Evolutionary conservation across 257 asterid species (phyloP).

Genomic region (Perilla frutescens): DNA sequence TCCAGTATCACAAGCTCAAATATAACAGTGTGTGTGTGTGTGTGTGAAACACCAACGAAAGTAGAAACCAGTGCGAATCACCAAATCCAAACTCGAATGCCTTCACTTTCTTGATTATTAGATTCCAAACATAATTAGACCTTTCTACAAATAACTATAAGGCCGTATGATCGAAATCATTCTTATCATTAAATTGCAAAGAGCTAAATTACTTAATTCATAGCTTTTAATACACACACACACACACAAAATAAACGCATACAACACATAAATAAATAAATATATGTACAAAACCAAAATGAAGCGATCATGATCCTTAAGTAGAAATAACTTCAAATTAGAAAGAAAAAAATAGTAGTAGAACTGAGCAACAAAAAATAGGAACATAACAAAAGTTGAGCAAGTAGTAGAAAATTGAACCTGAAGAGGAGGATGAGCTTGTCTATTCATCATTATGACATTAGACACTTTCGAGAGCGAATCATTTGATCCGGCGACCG

Average conservation of each 20-base stretch:
- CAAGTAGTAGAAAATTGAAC: slow-evolving; percentile 33
- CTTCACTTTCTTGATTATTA: slow-evolving; percentile 12
- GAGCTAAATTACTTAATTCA: slow-evolving; percentile 5
- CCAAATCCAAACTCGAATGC: background rate
- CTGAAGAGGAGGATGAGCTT: slow-evolving; percentile 43
- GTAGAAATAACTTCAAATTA: background rate
- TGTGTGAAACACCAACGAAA: background rate
- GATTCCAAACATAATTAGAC: background rate
- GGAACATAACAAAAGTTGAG: background rate
- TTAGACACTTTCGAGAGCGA: slow-evolving; percentile 35
- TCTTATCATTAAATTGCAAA: background rate
- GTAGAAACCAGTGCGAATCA: slow-evolving; percentile 8
- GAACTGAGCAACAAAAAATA: background rate
- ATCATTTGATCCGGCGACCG: slow-evolving; percentile 37
- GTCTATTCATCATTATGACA: slow-evolving; percentile 33
- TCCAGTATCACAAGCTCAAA: slow-evolving; percentile 9
- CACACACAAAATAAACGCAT: background rate
- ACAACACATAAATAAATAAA: background rate
- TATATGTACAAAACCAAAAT: background rate
- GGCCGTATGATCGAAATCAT: background rate
- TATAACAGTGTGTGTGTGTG: background rate
- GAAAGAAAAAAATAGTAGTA: background rate
- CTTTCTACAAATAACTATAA: background rate
- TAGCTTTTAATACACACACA: background rate
- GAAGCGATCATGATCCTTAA: slow-evolving; percentile 23